Base-by-base conservation (phyloP, 768 basidiomycete genomes). In the Podaxis carcinomalis region DNA sequence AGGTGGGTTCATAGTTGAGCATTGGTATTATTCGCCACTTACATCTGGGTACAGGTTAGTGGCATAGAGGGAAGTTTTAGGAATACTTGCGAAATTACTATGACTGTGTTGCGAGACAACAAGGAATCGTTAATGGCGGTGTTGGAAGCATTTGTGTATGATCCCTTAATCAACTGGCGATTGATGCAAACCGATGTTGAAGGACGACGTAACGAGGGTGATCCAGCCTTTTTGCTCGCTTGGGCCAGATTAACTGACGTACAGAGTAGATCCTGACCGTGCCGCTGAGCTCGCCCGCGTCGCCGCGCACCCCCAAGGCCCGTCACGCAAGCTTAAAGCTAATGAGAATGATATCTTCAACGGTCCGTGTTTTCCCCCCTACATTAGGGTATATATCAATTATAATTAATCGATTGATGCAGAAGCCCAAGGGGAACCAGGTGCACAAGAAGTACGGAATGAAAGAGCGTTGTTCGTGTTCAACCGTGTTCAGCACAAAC, bases 71-170 rank as follows among this genome's bases (percentile, higher is more conserved):
- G 97, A 39, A 97, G 93, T 71, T 99, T 95, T 83, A 84, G 92
- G 68, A 89, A 89, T 64, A 95, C 93, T 7, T 98, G 94, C 80
- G 95, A 97, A 69, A 95, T 95, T 61, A 92, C 93, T n/a, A 98
- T 99, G 96, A 83, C 85, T 58, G 97, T 99, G 4, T 76, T 98
- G 59, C 89, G 97, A 32, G 93, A 92, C 61, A 98, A 99, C 77
- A 95, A 95, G 75, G 97, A 99, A 72, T 97, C 95, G n/a, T 78
- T 99, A 62, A 94, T 98, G 92, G 97, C 97, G 4, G 96, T 99
- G 19, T 80, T 99, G 28, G 97, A 99, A 72, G 96, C 97, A 5
- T 98, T 99, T 70, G 95, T 98, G 7, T 98, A 98, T 68, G 97
- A 99, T 69, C 97, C 97, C 11, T 77, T 99, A 59, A 95, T 98